Base-by-base conservation (phyloP, 169 alveolate genomes). In the Haemoproteus tartakovskyi region DNA sequence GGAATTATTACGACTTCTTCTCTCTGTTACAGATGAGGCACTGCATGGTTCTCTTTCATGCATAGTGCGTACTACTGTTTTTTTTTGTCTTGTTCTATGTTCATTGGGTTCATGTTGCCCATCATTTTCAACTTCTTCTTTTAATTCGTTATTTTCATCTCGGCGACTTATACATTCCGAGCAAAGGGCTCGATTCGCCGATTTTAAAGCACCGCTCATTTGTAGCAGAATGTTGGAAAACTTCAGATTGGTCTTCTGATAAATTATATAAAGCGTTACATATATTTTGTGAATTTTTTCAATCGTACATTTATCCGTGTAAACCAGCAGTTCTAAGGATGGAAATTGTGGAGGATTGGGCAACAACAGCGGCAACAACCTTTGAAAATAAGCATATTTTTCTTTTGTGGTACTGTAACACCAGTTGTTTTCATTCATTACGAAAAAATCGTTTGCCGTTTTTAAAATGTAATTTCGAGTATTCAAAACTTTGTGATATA, bases 341-440 rank as follows among this genome's bases (percentile, higher is more conserved):
- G 84, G 84, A 16, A 27, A 74, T 2, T 45, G 16, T 11, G 84
- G 84, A n/a, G 84, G 84, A 57, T 74, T 37, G 1, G 84, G 84
- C 33, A 74, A 60, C 4, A 74, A 45, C 1, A 51, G 16, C 30
- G 78, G 19, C 14, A 74, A 56, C 19, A 74, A 74, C 59, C 59
- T 62, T 33, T 48, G 47, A 5, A 74, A 16, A 56, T 74, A 74
- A 3, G 78, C 27, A 56, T 74, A 40, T 47, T 36, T 74, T 3
- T 38, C 40, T 29, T 56, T 30, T 54, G 18, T 11, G 2, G 60
- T 21, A 14, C 51, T 21, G 8, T 27, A 33, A 3, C 24, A 57
- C 22, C 36, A 60, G 43, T 33, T 33, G 43, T 33, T 33, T 6
- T 9, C 9, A 33, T 33, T 33, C 14, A 36, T 57, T 14, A 61